Conservation (phyloP, 2,329 filamentous ascomycete species). For the Fusarium sp. region DNA sequence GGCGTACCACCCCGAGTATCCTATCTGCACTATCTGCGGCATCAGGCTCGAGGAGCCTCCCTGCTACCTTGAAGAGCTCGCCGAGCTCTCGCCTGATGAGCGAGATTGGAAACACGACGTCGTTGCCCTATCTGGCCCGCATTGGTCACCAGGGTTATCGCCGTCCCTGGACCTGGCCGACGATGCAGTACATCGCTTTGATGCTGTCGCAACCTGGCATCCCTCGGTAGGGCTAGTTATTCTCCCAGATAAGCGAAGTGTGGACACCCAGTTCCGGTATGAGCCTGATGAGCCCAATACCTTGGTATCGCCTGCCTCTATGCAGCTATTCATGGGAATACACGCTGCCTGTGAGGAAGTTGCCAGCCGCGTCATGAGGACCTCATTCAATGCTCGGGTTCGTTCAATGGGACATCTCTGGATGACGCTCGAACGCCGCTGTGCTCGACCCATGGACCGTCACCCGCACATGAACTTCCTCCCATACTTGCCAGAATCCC, state of each 20-base stretch:
- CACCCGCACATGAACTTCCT: not conserved
- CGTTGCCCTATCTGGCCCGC: not conserved
- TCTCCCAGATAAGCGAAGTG: not conserved
- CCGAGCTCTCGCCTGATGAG: too few species aligned
- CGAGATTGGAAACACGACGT: not conserved
- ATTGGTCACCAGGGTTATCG: not conserved
- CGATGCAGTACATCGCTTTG: not conserved
- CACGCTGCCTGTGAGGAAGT: slow-evolving; percentile 6
- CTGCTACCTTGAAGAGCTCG: too few species aligned
- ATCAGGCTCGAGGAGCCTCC: not conserved
- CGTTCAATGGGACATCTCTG: not conserved
- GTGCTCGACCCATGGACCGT: not conserved
- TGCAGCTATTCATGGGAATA: not conserved
- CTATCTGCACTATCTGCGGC: not conserved
- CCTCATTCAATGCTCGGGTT: not conserved
- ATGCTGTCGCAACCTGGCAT: not conserved
- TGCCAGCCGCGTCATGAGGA: not conserved
- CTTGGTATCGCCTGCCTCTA: not conserved
- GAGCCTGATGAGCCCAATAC: not conserved
- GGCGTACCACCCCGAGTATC: not conserved
- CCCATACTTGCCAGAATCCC: not conserved
- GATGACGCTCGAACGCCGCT: slow-evolving; percentile 8
- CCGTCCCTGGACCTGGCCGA: not conserved
- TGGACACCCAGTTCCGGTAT: not conserved
- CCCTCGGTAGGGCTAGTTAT: not conserved